Base-by-base conservation (phyloP, 352 stramenopile species). In the Phytopythium cucurbitacearum region DNA sequence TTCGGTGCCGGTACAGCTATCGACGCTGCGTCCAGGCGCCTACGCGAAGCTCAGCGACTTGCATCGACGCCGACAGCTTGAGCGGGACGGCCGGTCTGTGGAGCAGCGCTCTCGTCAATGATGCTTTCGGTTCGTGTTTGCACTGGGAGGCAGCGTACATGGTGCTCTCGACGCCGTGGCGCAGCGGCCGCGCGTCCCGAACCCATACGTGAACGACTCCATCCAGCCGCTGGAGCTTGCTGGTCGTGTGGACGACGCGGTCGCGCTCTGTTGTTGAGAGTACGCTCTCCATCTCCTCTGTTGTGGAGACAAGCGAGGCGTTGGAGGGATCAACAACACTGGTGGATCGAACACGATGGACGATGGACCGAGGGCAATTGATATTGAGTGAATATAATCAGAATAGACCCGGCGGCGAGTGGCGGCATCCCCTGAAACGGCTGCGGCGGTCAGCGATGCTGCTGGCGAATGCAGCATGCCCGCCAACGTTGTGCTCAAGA, bases 161-260 rank as follows among this genome's bases (percentile, higher is more conserved):
- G 7, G 53, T n/a, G 39, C 75, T 82, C 0, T 80, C 69, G 21
- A 63, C 44, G 15, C 67, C 73, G 21, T 85, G 73, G 5, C 59
- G 66, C 38, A 85, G 85, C 1, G 64, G 51, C 5, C 76, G 63
- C 7, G 79, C 76, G 42, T 89, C 79, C 6, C 62, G 71, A 1
- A 89, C 70, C 79, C 76, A 89, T 4, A 89, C 46, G 43, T 81
- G 72, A 36, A 85, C 59, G n/a, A 73, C 47, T 5, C 57, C 52
- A 32, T 76, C 65, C 15, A 88, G 53, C 3, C 44, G 51, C 28
- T 57, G 52, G 34, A 80, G 57, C 33, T 60, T 64, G 35, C 40
- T 57, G 0, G 35, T 15, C 15, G 75, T 60, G n/a, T 45, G 64
- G 40, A 68, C 50, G 2, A 87, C 48, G 43, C 68, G 70, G 5